Evolutionary conservation across 106 monocot species (phyloP).

Genomic region (Gastrodia elata): DNA sequence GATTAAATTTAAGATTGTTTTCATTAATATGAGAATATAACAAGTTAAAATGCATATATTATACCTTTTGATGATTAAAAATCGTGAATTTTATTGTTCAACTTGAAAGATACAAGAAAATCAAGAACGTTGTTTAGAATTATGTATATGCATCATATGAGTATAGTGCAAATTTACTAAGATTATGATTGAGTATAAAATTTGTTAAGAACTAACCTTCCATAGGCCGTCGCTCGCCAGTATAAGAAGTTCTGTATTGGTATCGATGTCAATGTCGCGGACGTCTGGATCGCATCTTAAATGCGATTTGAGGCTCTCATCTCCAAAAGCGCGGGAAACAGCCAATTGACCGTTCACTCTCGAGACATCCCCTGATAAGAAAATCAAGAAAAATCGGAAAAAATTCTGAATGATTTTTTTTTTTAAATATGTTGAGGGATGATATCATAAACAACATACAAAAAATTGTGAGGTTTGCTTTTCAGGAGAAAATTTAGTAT

Average conservation of each 20-base stretch:
- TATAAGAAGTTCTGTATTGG: conserved; percentile 45
- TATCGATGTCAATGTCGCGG: conserved; percentile 25
- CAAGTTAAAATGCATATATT: too few relatives aligned
- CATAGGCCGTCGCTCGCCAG: conserved; percentile 78
- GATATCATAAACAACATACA: not conserved
- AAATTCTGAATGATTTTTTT: not conserved
- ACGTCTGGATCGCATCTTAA: conserved; percentile 64
- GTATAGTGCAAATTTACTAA: too few relatives aligned
- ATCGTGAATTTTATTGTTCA: too few relatives aligned
- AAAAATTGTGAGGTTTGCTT: not conserved
- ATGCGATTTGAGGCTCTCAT: conserved; percentile 59
- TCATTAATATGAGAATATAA: too few relatives aligned
- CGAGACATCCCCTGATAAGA: conserved; percentile 58
- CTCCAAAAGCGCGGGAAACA: conserved; percentile 81
- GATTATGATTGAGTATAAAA: not conserved
- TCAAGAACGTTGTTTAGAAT: too few relatives aligned
- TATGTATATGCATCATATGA: too few relatives aligned
- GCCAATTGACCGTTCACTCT: conserved; percentile 76
- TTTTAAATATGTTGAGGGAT: not conserved
- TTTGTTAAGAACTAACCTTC: conserved; percentile 41
- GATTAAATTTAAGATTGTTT: too few relatives aligned
- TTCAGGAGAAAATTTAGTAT: too few relatives aligned
- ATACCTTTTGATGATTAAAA: too few relatives aligned
- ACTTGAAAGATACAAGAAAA: too few relatives aligned
- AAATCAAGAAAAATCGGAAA: not conserved